Percentiles rank a stretch among this genome's conserved stretches.
phyloP scores from a whole-genome alignment of 2,329 filamentous ascomycete species.

The Penicillium sp. region DNA sequence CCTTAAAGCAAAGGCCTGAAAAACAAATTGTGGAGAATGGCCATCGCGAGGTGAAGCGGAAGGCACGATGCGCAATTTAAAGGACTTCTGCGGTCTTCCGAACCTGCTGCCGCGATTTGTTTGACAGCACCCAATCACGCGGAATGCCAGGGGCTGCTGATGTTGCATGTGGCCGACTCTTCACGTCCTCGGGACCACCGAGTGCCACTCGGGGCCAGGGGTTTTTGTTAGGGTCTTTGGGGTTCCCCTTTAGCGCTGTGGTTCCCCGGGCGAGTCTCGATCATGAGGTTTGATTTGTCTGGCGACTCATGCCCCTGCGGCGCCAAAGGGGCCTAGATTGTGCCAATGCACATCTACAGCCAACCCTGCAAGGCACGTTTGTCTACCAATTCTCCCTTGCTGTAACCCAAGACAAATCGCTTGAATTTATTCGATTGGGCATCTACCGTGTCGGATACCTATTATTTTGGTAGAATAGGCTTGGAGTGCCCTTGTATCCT shows the following conservation, averaged over 20 bases:
- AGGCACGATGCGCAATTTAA: neutral
- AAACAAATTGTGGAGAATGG: neutral
- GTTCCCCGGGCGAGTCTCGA: neutral
- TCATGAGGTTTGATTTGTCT: constrained; percentile 1
- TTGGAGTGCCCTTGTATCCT: neutral
- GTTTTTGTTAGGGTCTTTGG: neutral
- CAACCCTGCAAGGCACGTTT: neutral
- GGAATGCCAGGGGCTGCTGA: neutral
- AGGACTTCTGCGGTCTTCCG: neutral
- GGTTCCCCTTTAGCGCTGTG: constrained; percentile 1
- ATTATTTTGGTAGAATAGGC: neutral
- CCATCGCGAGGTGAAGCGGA: neutral
- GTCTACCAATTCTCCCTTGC: no score
- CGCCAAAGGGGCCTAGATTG: neutral
- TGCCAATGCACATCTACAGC: neutral
- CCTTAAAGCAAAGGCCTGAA: neutral
- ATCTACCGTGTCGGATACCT: neutral
- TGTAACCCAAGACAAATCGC: constrained; percentile 6
- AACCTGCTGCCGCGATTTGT: neutral
- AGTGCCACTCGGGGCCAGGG: neutral
- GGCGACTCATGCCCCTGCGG: neutral
- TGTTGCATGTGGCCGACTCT: neutral
- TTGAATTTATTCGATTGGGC: neutral
- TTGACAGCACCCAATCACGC: neutral
- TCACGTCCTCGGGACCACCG: neutral